phyloP scores from a whole-genome alignment of 1,284 basidiomycete genomes.

The Xanthoconium separans region DNA sequence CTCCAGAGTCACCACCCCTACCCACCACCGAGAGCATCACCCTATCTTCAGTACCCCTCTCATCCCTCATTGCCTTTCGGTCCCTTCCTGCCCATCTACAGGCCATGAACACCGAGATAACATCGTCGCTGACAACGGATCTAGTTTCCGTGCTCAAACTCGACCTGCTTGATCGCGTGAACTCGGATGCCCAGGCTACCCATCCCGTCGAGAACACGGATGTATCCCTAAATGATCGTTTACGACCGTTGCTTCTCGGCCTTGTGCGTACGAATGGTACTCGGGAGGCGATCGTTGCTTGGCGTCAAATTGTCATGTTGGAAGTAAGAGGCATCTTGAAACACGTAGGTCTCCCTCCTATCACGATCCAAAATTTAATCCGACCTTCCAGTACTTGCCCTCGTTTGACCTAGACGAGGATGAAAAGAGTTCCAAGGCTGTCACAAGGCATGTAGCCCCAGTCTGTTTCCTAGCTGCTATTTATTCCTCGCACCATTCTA shows the following conservation, averaged over 20 bases:
- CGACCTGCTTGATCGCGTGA: slow-evolving; percentile 61
- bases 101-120: slow-evolving; percentile 68
- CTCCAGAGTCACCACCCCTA: slow-evolving; percentile 31
- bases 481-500: slow-evolving; percentile 29
- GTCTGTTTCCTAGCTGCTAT: neutral
- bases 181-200: slow-evolving; percentile 15
- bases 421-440: slow-evolving; percentile 38
- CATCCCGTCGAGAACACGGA: slow-evolving; percentile 33
- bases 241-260: slow-evolving; percentile 73
- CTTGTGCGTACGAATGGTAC: slow-evolving; percentile 75
- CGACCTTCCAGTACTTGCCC: slow-evolving; percentile 49
- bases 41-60: slow-evolving; percentile 45
- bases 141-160: slow-evolving; percentile 68
- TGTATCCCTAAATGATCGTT: slow-evolving; percentile 52
- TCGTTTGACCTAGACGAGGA: slow-evolving; percentile 55
- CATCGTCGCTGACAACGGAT: slow-evolving; percentile 76
- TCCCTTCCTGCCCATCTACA: slow-evolving; percentile 70
- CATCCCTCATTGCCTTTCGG: slow-evolving; percentile 67
- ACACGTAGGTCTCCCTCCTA: slow-evolving; percentile 42
- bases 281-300: slow-evolving; percentile 68
- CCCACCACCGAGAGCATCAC: slow-evolving; percentile 18
- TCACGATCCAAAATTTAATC: slow-evolving; percentile 6
- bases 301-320: slow-evolving; percentile 73
- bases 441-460: slow-evolving; percentile 34
- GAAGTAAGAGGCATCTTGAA: slow-evolving; percentile 66